Conservation (phyloP, 371 early-diverging fungal genomes). For the Mortierella sp. region DNA sequence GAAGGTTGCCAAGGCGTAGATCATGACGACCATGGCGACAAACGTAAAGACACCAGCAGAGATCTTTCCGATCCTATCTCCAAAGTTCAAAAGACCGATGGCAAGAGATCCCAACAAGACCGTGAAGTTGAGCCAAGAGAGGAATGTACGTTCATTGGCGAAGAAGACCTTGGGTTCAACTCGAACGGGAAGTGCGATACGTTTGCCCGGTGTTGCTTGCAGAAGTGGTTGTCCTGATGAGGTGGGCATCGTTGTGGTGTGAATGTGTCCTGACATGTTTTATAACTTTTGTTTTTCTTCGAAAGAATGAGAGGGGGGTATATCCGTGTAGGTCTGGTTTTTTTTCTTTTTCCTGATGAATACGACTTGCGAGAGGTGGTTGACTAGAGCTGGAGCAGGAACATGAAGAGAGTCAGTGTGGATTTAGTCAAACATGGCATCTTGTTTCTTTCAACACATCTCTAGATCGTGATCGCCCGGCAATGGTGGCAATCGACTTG, state of each 20-base stretch:
- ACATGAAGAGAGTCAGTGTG: too few species aligned
- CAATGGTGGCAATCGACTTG: too few species aligned
- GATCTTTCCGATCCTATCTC: constrained; percentile 75
- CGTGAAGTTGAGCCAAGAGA: constrained; percentile 85
- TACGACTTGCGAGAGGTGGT: too few species aligned
- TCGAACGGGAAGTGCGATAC: constrained; percentile 85
- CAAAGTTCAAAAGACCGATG: constrained; percentile 84
- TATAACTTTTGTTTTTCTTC: background rate
- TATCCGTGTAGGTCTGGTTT: too few species aligned
- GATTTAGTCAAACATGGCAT: too few species aligned
- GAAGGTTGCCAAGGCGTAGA: constrained; percentile 83
- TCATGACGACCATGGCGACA: constrained; percentile 77
- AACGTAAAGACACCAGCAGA: constrained; percentile 84
- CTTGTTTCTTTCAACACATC: too few species aligned
- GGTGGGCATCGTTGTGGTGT: constrained; percentile 33
- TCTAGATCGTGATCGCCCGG: too few species aligned
- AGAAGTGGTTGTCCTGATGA: constrained; percentile 47
- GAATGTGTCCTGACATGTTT: constrained; percentile 28
- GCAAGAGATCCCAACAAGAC: constrained; percentile 78
- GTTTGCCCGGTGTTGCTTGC: constrained; percentile 58
- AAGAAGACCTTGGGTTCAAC: constrained; percentile 98
- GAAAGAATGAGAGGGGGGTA: background rate
- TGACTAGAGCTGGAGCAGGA: too few species aligned
- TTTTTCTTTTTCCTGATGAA: too few species aligned
- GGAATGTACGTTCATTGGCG: constrained; percentile 97